Conservation (phyloP, 2,329 filamentous ascomycete genomes). For the Botrytis porri region DNA sequence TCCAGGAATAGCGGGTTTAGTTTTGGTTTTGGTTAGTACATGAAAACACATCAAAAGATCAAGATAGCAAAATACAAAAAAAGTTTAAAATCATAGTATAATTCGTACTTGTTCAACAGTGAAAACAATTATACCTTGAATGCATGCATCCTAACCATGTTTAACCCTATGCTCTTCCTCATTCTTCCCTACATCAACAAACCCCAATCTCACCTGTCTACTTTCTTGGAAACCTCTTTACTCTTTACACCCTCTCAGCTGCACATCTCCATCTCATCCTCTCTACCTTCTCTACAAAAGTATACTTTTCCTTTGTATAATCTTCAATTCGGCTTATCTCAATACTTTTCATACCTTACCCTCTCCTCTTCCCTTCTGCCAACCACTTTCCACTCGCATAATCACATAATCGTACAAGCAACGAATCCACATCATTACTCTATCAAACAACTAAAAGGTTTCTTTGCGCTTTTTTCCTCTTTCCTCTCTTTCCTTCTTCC, state of each 20-base stretch:
- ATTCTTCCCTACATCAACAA: not conserved
- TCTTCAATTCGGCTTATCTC: not conserved
- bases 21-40: not conserved
- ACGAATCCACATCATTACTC: too few species aligned
- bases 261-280: not conserved
- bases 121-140: accelerated
- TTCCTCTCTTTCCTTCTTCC: not conserved
- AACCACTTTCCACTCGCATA: too few species aligned
- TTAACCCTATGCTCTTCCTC: too few species aligned
- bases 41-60: not conserved
- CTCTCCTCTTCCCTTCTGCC: too few species aligned
- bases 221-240: not conserved
- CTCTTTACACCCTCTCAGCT: not conserved
- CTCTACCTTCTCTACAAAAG: not conserved
- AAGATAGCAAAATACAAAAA: too few species aligned
- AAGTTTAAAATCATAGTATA: not conserved
- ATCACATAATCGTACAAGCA: too few species aligned
- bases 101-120: not conserved
- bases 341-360: too few species aligned
- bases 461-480: too few species aligned
- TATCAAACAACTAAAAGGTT: too few species aligned
- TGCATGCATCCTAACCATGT: too few species aligned
- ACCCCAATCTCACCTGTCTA: not conserved
- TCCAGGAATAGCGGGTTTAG: not conserved
- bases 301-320: not conserved